A percentile compares a stretch with the other conserved stretches of the same genome.
phyloP scores from a whole-genome alignment of 768 basidiomycete genomes.

The Phlebiopsis flavidoalba region DNA sequence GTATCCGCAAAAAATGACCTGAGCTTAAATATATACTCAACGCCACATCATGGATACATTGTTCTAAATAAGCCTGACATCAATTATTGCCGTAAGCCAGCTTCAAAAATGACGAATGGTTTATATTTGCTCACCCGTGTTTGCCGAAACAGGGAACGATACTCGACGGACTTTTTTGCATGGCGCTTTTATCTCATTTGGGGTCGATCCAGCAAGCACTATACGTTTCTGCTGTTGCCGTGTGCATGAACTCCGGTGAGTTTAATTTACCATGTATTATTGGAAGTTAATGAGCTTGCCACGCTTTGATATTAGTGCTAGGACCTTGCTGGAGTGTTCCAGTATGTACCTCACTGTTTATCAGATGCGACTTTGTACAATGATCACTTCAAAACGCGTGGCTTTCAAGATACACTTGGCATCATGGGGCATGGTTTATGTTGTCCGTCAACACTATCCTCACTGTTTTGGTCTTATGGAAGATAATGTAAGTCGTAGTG shows the following conservation, averaged over 20 bases:
- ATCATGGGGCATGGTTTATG: constrained; percentile 24
- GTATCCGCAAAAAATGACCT: too few relatives aligned
- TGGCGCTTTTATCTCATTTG: constrained; percentile 23
- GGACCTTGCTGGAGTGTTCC: constrained; percentile 2
- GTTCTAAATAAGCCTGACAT: too few relatives aligned
- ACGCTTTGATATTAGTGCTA: background rate
- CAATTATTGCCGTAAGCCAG: too few relatives aligned
- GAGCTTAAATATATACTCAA: too few relatives aligned
- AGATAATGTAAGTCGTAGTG: constrained; percentile 14
- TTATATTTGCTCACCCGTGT: too few relatives aligned
- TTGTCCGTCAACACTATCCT: constrained; percentile 18
- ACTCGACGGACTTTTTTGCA: constrained; percentile 20
- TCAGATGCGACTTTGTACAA: constrained; percentile 11
- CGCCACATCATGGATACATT: too few relatives aligned
- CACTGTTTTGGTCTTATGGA: constrained; percentile 17
- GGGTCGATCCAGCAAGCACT: constrained; percentile 13
- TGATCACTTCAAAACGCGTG: constrained; percentile 10
- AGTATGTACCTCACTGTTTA: background rate
- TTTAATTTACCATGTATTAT: background rate
- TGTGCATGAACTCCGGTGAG: constrained; percentile 17
- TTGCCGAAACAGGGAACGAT: constrained; percentile 13
- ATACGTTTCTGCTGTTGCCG: constrained; percentile 12
- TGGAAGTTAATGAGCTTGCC: background rate
- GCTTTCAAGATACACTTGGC: constrained; percentile 18
- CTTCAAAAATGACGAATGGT: too few relatives aligned